A percentile compares a stretch with the other conserved stretches of the same genome.
These are phyloP conservation scores for Soucietia sequanensis DNA, from an alignment of 805 yeast species.

Conservation along the genomic window DNA sequence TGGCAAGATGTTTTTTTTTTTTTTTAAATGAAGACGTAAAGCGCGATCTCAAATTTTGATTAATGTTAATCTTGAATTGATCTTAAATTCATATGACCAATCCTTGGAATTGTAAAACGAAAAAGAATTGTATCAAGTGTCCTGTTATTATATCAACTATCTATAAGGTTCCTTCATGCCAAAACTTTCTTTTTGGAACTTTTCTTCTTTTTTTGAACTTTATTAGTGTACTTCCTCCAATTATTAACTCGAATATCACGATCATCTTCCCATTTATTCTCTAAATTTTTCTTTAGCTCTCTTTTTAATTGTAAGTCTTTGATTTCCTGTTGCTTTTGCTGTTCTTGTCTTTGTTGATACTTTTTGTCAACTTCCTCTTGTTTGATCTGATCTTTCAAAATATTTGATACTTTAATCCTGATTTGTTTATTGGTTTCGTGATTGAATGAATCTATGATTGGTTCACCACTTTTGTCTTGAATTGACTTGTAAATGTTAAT, in stretches of 20 bases:
- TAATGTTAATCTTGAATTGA: no score
- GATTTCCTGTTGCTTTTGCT: conserved; percentile 19
- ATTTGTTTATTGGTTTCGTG: conserved; percentile 28
- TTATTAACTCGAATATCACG: conserved; percentile 55
- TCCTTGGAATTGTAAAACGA: no score
- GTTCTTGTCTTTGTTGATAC: conserved; percentile 27
- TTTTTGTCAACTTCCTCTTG: conserved; percentile 26
- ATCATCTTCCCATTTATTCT: conserved; percentile 58
- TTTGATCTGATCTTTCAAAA: conserved; percentile 38
- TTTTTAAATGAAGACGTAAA: no score
- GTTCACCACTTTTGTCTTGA: conserved; percentile 4
- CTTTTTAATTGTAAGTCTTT: conserved; percentile 38
- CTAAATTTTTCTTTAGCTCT: conserved; percentile 41
- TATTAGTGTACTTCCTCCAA: conserved; percentile 55
- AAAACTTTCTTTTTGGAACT: conserved; percentile 44
- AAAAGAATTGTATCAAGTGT: no score
- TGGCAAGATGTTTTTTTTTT: no score
- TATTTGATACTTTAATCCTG: conserved; percentile 41
- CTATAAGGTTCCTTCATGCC: conserved; percentile 29
- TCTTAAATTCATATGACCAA: no score
- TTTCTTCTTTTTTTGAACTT: conserved; percentile 46
- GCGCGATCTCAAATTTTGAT: no score
- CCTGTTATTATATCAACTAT: no score
- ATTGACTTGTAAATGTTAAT: conserved; percentile 29
- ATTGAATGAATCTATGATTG: conserved; percentile 17